A percentile compares a stretch with the other conserved stretches of the same genome.
Conservation (phyloP, 148 eudicot species). For the Vaccinium macrocarpon region DNA sequence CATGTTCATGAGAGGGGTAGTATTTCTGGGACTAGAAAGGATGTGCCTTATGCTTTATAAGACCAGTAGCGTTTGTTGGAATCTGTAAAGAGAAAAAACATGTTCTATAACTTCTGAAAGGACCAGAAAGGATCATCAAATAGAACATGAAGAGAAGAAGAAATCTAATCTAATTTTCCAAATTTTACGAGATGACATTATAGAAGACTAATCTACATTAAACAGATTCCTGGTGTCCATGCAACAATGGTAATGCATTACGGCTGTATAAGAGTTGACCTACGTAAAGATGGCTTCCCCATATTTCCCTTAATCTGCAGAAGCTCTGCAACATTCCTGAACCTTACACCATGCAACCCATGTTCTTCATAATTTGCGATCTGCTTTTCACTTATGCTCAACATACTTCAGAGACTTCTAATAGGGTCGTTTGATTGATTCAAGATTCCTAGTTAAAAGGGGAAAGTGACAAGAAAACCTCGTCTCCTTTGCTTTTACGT, state of each 20-base stretch:
- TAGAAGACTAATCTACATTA: neutral
- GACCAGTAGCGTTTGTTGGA: constrained; percentile 74
- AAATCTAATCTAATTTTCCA: neutral
- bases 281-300: neutral
- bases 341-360: neutral
- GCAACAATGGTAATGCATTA: neutral
- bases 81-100: constrained; percentile 42
- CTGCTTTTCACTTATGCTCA: neutral
- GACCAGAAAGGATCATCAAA: neutral
- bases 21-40: constrained; percentile 97
- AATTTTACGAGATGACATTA: neutral
- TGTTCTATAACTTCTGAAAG: neutral
- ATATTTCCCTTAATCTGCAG: neutral
- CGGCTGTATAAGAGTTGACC: neutral
- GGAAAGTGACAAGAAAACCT: neutral
- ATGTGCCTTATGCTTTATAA: constrained; percentile 91
- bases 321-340: neutral
- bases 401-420: neutral
- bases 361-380: neutral
- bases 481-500: neutral
- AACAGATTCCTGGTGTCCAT: neutral
- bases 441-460: neutral
- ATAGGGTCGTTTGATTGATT: neutral
- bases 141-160: neutral
- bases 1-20: constrained; percentile 88